phyloP scores from a whole-genome alignment of 1,284 basidiomycete species.

The Sporisorium iseilematis-ciliati region DNA sequence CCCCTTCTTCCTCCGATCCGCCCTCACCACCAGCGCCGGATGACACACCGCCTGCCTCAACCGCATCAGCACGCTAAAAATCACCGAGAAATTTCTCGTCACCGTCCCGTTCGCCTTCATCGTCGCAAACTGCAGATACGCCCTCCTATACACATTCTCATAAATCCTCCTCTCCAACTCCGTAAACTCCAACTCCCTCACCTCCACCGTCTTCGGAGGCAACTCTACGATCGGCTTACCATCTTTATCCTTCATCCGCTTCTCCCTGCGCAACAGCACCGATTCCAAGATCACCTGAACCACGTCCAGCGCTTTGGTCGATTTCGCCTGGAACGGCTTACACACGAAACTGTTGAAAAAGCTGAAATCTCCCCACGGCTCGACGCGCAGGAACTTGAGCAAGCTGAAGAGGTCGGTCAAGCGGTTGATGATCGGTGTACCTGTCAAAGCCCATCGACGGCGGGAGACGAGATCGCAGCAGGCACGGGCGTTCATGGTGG shows the following conservation, averaged over 20 bases:
- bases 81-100: constrained; percentile 69
- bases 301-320: constrained; percentile 65
- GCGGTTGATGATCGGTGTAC: constrained; percentile 92
- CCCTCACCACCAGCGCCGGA: constrained; percentile 69
- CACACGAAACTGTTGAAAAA: constrained; percentile 69
- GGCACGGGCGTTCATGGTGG: constrained; percentile 89
- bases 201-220: constrained; percentile 81
- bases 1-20: constrained; percentile 16
- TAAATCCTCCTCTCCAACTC: constrained; percentile 69
- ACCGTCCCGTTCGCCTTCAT: constrained; percentile 61
- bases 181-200: constrained; percentile 55
- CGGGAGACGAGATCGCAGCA: constrained; percentile 85
- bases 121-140: constrained; percentile 59
- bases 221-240: constrained; percentile 90
- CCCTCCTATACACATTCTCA: constrained; percentile 66
- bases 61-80: constrained; percentile 71
- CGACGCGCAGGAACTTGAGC: constrained; percentile 80
- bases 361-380: constrained; percentile 78
- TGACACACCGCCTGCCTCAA: constrained; percentile 71
- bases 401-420: constrained; percentile 84
- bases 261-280: constrained; percentile 86
- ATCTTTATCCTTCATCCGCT: constrained; percentile 86
- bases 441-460: constrained; percentile 90
- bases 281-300: constrained; percentile 66
- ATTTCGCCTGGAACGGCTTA: constrained; percentile 65